Percentiles rank a stretch among this genome's conserved stretches.
Conservation (phyloP, 768 basidiomycete genomes). For the Lentinula boryana region DNA sequence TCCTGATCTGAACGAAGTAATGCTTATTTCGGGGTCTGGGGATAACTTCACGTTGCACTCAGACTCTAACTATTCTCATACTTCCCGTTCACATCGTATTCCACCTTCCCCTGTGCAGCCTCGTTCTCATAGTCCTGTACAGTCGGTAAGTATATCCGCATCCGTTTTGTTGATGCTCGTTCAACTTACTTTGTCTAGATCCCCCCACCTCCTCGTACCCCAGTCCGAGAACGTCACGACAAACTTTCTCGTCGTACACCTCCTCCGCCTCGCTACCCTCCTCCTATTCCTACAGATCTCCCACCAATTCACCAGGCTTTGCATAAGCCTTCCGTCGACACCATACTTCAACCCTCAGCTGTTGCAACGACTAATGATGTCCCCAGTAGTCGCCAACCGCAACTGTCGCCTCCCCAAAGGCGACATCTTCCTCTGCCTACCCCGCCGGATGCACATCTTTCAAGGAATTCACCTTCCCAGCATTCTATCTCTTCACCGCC, state of each 20-base stretch:
- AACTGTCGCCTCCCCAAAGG: background rate
- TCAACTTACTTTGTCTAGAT: background rate
- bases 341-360: background rate
- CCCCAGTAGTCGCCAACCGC: background rate
- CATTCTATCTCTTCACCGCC: background rate
- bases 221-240: background rate
- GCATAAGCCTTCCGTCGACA: background rate
- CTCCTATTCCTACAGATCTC: conserved; percentile 1
- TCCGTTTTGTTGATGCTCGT: background rate
- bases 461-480: background rate
- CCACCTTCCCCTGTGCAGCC: background rate
- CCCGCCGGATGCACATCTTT: background rate
- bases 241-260: background rate
- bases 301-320: background rate
- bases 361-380: background rate
- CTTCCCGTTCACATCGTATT: background rate
- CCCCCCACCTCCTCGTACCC: background rate
- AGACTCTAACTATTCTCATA: background rate
- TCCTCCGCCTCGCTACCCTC: conserved; percentile 3
- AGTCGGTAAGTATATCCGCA: background rate
- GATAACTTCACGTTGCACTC: conserved; percentile 7
- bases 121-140: background rate
- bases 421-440: conserved; percentile 2
- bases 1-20: background rate
- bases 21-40: conserved; percentile 6